phyloP scores from a whole-genome alignment of 257 asterid genomes.

The Gentiana macrophylla region DNA sequence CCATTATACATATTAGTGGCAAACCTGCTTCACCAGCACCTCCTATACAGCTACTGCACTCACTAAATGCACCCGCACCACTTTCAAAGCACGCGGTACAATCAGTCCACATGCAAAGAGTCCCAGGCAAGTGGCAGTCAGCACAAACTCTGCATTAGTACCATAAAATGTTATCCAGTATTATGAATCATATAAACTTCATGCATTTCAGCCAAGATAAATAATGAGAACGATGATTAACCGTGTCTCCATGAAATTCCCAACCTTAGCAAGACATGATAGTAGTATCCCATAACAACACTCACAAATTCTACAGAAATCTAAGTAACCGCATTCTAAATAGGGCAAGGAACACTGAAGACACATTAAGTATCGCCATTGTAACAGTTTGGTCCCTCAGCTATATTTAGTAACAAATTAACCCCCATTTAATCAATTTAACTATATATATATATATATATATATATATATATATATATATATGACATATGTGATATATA shows the following conservation, averaged over 20 bases:
- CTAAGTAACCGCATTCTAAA: too few species aligned
- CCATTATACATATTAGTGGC: constrained; percentile 64
- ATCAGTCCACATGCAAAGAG: constrained; percentile 98
- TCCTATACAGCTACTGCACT: constrained; percentile 91
- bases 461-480: too few species aligned
- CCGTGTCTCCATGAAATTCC: neutral
- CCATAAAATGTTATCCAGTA: neutral
- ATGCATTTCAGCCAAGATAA: neutral
- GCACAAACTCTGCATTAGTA: constrained; percentile 69
- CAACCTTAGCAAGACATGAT: neutral
- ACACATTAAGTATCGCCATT: too few species aligned
- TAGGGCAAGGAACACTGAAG: too few species aligned
- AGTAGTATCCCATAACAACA: too few species aligned
- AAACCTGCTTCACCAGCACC: constrained; percentile 98
- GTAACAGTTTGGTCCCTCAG: too few species aligned
- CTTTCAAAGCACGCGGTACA: constrained; percentile 93
- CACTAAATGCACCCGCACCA: constrained; percentile 72
- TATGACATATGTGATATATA: too few species aligned
- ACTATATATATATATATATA: too few species aligned
- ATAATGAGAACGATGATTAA: constrained; percentile 4
- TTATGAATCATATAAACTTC: neutral
- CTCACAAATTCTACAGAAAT: too few species aligned
- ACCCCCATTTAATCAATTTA: too few species aligned
- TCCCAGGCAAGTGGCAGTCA: constrained; percentile 95
- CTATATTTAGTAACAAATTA: too few species aligned